Conservation (phyloP, 768 basidiomycete genomes). For the Cystofilobasidium ferigula region DNA sequence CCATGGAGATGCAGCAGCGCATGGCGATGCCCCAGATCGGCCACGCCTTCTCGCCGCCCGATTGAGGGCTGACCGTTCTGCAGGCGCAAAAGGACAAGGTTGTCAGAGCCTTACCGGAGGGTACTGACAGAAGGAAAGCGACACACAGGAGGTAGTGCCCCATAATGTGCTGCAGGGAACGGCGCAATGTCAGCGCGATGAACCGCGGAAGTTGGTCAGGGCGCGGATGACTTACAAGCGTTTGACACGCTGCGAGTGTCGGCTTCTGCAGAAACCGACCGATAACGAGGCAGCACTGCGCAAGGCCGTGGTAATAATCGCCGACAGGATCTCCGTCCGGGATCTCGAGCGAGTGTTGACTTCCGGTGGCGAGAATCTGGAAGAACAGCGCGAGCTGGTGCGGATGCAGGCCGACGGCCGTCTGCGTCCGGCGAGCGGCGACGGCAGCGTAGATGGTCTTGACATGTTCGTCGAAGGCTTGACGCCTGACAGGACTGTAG, state of each 20-base stretch:
- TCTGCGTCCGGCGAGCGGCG: background rate
- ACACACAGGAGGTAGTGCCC: background rate
- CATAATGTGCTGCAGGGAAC: background rate
- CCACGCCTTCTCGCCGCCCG: background rate
- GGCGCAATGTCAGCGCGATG: too few species aligned
- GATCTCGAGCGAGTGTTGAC: background rate
- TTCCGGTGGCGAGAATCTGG: background rate
- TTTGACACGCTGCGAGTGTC: background rate
- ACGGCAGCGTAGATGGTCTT: background rate
- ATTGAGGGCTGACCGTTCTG: background rate
- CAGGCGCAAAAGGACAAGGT: too few species aligned
- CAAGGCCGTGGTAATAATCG: constrained; percentile 1
- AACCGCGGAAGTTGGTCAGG: too few species aligned
- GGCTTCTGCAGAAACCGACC: background rate
- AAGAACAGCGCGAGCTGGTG: background rate
- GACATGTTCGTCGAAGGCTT: background rate
- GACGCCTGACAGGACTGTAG: background rate
- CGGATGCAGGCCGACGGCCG: background rate
- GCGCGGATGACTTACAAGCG: background rate
- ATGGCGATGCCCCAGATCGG: constrained; percentile 7
- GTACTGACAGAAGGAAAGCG: too few species aligned
- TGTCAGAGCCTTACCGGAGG: too few species aligned
- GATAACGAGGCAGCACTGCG: background rate
- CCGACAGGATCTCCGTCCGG: background rate
- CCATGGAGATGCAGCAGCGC: background rate